These are phyloP conservation scores for Dendrobium chrysotoxum DNA, from an alignment of 106 monocot species.

Conservation along the genomic window DNA sequence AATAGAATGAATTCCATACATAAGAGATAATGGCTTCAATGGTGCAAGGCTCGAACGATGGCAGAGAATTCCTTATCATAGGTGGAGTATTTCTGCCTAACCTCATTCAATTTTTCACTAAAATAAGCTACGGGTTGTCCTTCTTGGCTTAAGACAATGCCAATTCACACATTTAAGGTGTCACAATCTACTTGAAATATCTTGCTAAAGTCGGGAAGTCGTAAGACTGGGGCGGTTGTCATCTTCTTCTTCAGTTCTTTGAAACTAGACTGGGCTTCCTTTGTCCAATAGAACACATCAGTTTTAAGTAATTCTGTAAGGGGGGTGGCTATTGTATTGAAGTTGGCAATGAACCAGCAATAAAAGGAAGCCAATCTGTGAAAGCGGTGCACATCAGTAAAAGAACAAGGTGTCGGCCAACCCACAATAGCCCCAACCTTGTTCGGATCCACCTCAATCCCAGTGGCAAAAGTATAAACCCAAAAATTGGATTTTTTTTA, in stretches of 20 bases:
- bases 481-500: neutral
- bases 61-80: constrained; percentile 4
- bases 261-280: neutral
- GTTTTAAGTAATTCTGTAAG: constrained; percentile 6
- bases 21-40: neutral
- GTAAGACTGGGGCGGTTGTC: neutral
- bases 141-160: neutral
- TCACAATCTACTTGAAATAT: constrained; percentile 8
- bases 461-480: neutral
- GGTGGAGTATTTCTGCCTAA: neutral
- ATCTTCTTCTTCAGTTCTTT: neutral
- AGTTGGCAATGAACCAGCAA: neutral
- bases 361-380: constrained; percentile 7
- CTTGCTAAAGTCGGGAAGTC: neutral
- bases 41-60: neutral
- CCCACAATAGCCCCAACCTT: constrained; percentile 1
- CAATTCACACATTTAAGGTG: neutral
- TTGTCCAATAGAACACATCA: neutral
- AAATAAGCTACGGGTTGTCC: constrained; percentile 1
- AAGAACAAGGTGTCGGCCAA: neutral
- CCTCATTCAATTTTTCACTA: constrained; percentile 6
- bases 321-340: constrained; percentile 3
- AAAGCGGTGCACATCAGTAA: neutral
- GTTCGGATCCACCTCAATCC: neutral
- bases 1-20: neutral